A percentile compares a stretch with the other conserved stretches of the same genome.
Conservation (phyloP, 352 stramenopile genomes). For the Pythium aristosporum region DNA sequence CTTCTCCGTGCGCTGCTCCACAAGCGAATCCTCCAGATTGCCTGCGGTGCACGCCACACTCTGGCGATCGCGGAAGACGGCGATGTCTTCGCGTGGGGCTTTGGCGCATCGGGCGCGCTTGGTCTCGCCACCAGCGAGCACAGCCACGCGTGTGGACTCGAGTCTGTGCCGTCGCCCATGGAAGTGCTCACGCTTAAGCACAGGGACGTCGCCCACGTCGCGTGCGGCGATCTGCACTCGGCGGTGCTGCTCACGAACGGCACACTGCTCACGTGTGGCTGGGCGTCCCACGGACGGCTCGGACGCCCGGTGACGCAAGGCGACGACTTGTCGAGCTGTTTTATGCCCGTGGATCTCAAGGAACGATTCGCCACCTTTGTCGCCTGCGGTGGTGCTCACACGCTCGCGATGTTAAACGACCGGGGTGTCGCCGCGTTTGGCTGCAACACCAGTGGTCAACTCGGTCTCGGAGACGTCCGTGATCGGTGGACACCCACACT, state of each 20-base stretch:
- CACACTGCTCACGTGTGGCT: conserved; percentile 60
- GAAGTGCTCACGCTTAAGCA: conserved; percentile 49
- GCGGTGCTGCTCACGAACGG: conserved; percentile 44
- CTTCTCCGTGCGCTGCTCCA: conserved; percentile 49
- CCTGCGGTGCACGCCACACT: conserved; percentile 61
- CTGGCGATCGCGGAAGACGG: conserved; percentile 62
- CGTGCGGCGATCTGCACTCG: conserved; percentile 67
- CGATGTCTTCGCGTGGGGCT: conserved; percentile 66
- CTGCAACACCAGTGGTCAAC: conserved; percentile 55
- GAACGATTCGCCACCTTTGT: conserved; percentile 44
- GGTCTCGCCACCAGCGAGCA: conserved; percentile 44
- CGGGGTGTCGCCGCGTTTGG: conserved; percentile 54
- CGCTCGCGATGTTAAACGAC: conserved; percentile 40
- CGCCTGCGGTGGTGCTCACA: conserved; percentile 60
- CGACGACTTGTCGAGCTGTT: conserved; percentile 40
- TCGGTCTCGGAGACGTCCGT: conserved; percentile 61
- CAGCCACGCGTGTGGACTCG: conserved; percentile 23
- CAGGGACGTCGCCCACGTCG: conserved; percentile 37
- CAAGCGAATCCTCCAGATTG: conserved; percentile 58
- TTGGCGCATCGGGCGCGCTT: conserved; percentile 49
- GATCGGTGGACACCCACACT: conserved; percentile 37
- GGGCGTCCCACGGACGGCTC: conserved; percentile 52
- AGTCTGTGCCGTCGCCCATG: conserved; percentile 37
- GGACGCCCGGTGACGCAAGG: conserved; percentile 25
- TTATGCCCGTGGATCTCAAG: conserved; percentile 34